Evolutionary conservation across 2,329 filamentous ascomycete species (phyloP).

Genomic region (Gnomoniopsis smithogilvyi): DNA sequence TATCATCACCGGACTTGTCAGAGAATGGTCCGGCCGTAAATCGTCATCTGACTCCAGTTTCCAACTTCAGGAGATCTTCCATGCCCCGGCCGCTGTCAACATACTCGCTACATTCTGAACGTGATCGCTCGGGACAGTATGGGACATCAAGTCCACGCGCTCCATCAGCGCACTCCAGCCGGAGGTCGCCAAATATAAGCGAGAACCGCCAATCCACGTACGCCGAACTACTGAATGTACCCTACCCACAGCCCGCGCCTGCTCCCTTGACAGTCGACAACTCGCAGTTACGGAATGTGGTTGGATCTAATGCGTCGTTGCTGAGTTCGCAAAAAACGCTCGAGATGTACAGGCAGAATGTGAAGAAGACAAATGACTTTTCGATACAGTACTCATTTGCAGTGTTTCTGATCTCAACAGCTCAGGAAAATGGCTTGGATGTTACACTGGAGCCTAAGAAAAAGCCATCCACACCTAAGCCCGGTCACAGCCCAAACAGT

Average conservation of each 20-base stretch:
- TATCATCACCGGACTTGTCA: constrained; percentile 49
- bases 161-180: constrained; percentile 46
- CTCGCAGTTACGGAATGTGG: constrained; percentile 69
- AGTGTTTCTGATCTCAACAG: constrained; percentile 86
- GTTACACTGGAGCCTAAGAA: constrained; percentile 42
- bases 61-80: constrained; percentile 53
- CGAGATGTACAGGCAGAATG: constrained; percentile 95
- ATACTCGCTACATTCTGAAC: constrained; percentile 73
- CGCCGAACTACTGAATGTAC: constrained; percentile 60
- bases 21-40: constrained; percentile 51
- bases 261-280: constrained; percentile 74
- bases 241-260: constrained; percentile 75
- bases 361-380: constrained; percentile 92
- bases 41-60: constrained; percentile 61
- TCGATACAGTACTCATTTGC: constrained; percentile 96
- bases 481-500: constrained; percentile 43
- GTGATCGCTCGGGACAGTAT: constrained; percentile 55
- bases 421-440: constrained; percentile 70
- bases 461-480: constrained; percentile 43
- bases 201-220: constrained; percentile 53
- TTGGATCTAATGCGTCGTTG: constrained; percentile 88
- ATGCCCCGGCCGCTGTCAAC: constrained; percentile 70
- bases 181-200: constrained; percentile 40
- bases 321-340: constrained; percentile 90
- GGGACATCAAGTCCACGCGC: constrained; percentile 42